phyloP scores from a whole-genome alignment of 257 asterid species.

The Knoxia roxburghii region DNA sequence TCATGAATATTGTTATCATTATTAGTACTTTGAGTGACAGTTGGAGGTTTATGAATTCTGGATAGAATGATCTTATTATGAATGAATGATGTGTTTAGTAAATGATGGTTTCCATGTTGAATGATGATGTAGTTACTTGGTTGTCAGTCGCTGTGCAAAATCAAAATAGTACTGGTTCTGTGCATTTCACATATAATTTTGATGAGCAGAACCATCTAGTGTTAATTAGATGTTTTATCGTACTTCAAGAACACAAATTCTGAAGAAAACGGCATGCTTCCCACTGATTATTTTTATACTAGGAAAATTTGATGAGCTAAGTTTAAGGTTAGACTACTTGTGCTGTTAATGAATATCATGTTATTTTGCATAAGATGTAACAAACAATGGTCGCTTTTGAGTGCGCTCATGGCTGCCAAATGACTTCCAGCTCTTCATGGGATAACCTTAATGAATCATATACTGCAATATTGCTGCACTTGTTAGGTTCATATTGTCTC shows the following conservation, averaged over 20 bases:
- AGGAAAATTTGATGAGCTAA: not conserved
- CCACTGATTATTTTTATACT: not conserved
- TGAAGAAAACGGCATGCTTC: not conserved
- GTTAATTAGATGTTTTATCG: not conserved
- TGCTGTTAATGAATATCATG: not conserved
- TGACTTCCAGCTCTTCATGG: not conserved
- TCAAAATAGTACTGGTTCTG: not conserved
- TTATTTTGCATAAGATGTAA: not conserved
- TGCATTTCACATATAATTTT: not conserved
- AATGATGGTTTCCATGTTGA: not conserved
- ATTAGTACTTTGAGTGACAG: not conserved
- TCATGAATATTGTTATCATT: no score
- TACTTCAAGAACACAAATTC: not conserved
- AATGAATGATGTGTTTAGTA: not conserved
- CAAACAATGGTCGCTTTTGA: not conserved
- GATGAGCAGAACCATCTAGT: no score
- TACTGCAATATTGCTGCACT: not conserved
- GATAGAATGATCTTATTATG: not conserved
- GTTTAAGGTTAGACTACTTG: not conserved
- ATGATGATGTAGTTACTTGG: slow-evolving; percentile 1
- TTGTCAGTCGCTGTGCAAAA: no score
- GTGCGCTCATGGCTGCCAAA: not conserved
- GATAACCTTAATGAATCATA: slow-evolving; percentile 4
- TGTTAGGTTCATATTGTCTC: no score
- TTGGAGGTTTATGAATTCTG: not conserved